Evolutionary conservation across 225 moss, liverwort and hornwort species (phyloP).

Genomic region (Marchantia paleacea): DNA sequence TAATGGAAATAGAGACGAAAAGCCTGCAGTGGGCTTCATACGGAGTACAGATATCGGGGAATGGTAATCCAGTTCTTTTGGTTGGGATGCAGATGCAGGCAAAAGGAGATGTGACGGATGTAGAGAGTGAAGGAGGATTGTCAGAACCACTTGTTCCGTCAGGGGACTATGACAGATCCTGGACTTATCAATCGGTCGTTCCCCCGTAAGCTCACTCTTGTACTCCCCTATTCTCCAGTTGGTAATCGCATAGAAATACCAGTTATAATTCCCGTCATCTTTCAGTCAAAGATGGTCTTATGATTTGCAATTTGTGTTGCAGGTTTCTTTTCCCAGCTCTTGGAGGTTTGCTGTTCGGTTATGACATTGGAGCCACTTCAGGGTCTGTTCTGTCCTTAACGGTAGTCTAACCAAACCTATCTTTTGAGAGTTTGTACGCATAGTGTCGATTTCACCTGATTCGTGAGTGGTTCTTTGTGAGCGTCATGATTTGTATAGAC

Average conservation of each 20-base stretch:
- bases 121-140: conserved; percentile 47
- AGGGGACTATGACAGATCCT: conserved; percentile 20
- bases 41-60: not conserved
- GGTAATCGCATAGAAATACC: not conserved
- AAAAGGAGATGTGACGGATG: conserved; percentile 35
- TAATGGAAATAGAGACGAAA: not conserved
- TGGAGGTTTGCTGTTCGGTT: conserved; percentile 86
- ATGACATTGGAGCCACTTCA: conserved; percentile 92
- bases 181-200: conserved; percentile 47
- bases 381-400: conserved; percentile 65
- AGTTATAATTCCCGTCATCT: no score
- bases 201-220: conserved; percentile 40
- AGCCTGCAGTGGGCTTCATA: not conserved
- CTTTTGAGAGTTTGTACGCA: not conserved
- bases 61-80: not conserved
- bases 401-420: conserved; percentile 22
- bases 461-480: not conserved
- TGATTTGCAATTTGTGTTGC: not conserved
- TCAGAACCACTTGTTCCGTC: conserved; percentile 43
- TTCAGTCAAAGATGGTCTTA: not conserved
- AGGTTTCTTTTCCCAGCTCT: conserved; percentile 91
- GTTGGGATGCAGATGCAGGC: conserved; percentile 10
- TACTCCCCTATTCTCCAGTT: no score
- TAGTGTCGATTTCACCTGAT: not conserved
- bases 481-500: not conserved